Conservation (phyloP, 192 early-diverging fungal genomes). For the Podila epigama region DNA sequence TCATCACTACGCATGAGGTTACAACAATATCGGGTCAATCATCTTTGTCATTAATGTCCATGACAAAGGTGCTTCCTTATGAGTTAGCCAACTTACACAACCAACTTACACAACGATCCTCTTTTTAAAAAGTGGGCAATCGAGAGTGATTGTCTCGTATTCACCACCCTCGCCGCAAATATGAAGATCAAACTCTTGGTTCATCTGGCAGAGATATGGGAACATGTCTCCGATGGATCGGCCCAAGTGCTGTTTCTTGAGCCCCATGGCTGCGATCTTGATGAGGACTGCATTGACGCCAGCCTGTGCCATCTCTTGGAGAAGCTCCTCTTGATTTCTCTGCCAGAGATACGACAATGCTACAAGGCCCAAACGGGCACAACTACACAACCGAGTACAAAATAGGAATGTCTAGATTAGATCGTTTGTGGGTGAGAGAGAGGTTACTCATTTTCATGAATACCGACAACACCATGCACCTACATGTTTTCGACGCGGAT, state of each 20-base stretch:
- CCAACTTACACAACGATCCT: constrained; percentile 80
- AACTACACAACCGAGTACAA: constrained; percentile 53
- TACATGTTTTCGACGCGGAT: constrained; percentile 96
- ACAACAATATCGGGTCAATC: too few relatives aligned
- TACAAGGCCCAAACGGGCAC: constrained; percentile 83
- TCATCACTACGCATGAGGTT: too few relatives aligned
- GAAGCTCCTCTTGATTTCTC: constrained; percentile 80
- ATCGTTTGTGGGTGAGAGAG: not conserved
- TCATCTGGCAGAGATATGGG: constrained; percentile 74
- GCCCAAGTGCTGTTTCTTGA: constrained; percentile 77
- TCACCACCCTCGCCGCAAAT: constrained; percentile 98
- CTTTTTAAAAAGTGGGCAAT: constrained; percentile 90
- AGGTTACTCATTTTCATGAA: not conserved
- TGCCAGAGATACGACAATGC: constrained; percentile 92
- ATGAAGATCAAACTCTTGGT: constrained; percentile 82
- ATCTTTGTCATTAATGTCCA: too few relatives aligned
- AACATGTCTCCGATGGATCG: constrained; percentile 81
- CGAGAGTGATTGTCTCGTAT: constrained; percentile 93
- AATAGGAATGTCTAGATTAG: not conserved
- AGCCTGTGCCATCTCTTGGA: constrained; percentile 84
- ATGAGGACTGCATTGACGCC: constrained; percentile 87
- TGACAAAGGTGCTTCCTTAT: too few relatives aligned
- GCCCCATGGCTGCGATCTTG: constrained; percentile 91
- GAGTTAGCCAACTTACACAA: constrained; percentile 59
- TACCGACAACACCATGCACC: constrained; percentile 9